Evolutionary conservation across 2,329 filamentous ascomycete species (phyloP), one percentile per base, ranked within the genome.

Genomic region (Chalaropsis ovoidea): DNA sequence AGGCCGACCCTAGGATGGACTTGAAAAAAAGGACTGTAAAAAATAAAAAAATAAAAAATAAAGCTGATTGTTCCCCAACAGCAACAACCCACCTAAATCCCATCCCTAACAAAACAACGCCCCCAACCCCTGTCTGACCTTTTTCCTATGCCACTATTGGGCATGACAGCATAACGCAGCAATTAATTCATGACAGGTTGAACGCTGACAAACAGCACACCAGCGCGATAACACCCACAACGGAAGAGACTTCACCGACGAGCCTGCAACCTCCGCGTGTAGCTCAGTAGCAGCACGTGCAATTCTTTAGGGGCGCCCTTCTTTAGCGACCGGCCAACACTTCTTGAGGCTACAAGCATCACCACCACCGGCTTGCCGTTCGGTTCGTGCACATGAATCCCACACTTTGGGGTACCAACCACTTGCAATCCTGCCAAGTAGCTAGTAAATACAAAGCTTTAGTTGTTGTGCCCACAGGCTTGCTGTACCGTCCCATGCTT

Each of bases 21-120:
- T 52, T 5, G 19, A 24, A 13, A 19, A 52, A 49, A 19, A 49
- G 19, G 19, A n/a, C n/a, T n/a, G n/a, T n/a, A n/a, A n/a, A 22
- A 13, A 52, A 52, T 24, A 24, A 15, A 41, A 15, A n/a, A 63
- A 35, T 8, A 31, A 39, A 35, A 58, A 19, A 19, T n/a, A 7
- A n/a, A 52, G 27, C 24, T 61, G 52, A 65, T 47, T 31, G 24
- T 65, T 65, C 63, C 66, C 66, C 66, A 67, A 67, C 66, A 67
- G 52, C 27, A 58, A 35, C 24, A 61, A 60, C 56, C 60, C 66
- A 41, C 27, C 49, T 39, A 61, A 63, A 52, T 65, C 47, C 35
- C 47, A 62, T 65, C 45, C 66, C 39, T 67, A 62, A 62, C 31
- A 54, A 62, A 52, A 45, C 60, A 61, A 65, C 43, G 41, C 41